A percentile compares a stretch with the other conserved stretches of the same genome.
These are phyloP conservation scores for Skeletonema potamos DNA, from an alignment of 108 stramenopile species.

Conservation along the genomic window DNA sequence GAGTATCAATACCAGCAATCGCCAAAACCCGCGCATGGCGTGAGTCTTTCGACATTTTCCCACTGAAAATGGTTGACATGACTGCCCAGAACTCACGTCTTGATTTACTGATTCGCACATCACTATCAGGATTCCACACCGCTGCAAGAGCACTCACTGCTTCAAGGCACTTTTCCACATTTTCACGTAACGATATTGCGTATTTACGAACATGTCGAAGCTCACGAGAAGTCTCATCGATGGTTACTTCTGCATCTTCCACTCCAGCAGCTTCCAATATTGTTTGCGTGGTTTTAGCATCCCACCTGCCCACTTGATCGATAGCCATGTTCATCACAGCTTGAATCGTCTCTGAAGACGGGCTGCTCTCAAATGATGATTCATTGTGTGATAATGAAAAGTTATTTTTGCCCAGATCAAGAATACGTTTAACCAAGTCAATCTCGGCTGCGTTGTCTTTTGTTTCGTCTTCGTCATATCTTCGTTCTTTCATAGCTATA, in stretches of 20 bases:
- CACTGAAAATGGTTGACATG: slow-evolving; percentile 51
- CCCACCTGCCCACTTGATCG: slow-evolving; percentile 72
- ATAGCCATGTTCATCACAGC: slow-evolving; percentile 46
- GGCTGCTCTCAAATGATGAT: slow-evolving; percentile 17
- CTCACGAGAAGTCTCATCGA: slow-evolving; percentile 81
- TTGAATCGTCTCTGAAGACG: background rate
- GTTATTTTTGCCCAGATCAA: slow-evolving; percentile 60
- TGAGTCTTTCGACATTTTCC: slow-evolving; percentile 22
- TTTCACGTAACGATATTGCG: slow-evolving; percentile 72
- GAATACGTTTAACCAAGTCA: slow-evolving; percentile 61
- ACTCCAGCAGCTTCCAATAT: slow-evolving; percentile 79
- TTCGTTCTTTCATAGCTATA: slow-evolving; percentile 53
- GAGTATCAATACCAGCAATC: slow-evolving; percentile 45
- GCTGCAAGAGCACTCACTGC: slow-evolving; percentile 53
- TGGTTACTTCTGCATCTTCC: slow-evolving; percentile 70
- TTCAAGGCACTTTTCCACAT: slow-evolving; percentile 62
- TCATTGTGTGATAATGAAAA: slow-evolving; percentile 1
- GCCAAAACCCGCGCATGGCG: slow-evolving; percentile 21
- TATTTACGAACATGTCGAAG: slow-evolving; percentile 71
- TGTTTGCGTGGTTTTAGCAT: slow-evolving; percentile 62
- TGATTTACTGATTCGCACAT: slow-evolving; percentile 26
- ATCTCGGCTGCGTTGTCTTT: slow-evolving; percentile 62
- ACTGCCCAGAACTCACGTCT: slow-evolving; percentile 53
- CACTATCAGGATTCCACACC: slow-evolving; percentile 13
- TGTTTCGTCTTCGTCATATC: slow-evolving; percentile 55